A percentile compares a stretch with the other conserved stretches of the same genome.
These are phyloP conservation scores for Hyaloscypha variabilis DNA, from an alignment of 495 filamentous ascomycete species.

Conservation along the genomic window DNA sequence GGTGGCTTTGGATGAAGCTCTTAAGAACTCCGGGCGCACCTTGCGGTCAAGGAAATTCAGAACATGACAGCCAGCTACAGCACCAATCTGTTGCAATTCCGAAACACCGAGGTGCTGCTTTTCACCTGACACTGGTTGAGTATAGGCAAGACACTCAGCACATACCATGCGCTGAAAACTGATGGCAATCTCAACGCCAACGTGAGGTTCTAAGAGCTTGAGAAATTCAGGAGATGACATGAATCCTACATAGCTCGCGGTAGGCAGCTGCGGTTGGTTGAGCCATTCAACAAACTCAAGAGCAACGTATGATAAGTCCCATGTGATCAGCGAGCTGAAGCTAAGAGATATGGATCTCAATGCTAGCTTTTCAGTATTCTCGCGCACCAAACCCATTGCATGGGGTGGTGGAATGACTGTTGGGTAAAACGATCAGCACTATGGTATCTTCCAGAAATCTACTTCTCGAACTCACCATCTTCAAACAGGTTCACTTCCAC, in stretches of 20 bases:
- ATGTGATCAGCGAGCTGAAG: background rate
- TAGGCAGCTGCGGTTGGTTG: background rate
- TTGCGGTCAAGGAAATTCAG: conserved; percentile 2
- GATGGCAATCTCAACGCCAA: background rate
- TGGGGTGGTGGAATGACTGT: background rate
- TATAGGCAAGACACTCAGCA: conserved; percentile 19
- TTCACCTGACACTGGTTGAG: background rate
- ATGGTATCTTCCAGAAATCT: background rate
- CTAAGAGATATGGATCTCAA: background rate
- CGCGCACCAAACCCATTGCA: background rate
- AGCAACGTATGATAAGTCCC: background rate
- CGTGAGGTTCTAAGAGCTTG: conserved; percentile 6
- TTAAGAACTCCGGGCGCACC: conserved; percentile 7
- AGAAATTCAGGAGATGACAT: conserved; percentile 13
- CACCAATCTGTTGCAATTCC: conserved; percentile 12
- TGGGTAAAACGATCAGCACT: background rate
- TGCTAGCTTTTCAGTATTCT: background rate
- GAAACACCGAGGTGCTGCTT: conserved; percentile 6
- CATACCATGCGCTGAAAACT: conserved; percentile 19
- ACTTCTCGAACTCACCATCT: background rate
- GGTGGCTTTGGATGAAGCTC: background rate
- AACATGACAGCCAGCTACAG: conserved; percentile 12
- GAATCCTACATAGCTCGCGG: conserved; percentile 14
- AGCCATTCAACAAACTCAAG: conserved; percentile 1
- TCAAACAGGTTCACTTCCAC: background rate